Conservation (phyloP, 1,139 yeast species). For the Taphrina wiesneri region DNA sequence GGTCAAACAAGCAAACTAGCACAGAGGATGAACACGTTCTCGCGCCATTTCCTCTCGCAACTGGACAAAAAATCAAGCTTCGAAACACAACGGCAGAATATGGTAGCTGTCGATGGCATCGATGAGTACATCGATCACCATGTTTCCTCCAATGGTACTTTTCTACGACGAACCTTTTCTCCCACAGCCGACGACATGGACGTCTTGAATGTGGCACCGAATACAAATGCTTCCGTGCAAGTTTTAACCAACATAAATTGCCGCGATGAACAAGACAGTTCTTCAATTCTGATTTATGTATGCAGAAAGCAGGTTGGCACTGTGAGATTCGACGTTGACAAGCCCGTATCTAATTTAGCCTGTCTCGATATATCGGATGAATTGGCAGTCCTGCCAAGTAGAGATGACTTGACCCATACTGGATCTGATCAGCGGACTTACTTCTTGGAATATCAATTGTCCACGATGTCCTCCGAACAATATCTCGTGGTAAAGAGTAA, state of each 20-base stretch:
- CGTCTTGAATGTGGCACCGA: not conserved
- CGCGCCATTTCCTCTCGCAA: slow-evolving; percentile 51
- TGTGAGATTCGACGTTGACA: not conserved
- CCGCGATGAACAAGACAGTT: not conserved
- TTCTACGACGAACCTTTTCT: not conserved
- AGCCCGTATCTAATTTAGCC: not conserved
- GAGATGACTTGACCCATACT: not conserved
- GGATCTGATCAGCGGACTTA: slow-evolving; percentile 3
- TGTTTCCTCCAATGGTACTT: slow-evolving; percentile 29
- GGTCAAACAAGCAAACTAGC: slow-evolving; percentile 52
- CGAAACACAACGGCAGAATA: not conserved
- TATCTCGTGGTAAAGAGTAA: not conserved
- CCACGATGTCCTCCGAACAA: not conserved
- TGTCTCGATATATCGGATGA: not conserved
- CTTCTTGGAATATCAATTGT: not conserved
- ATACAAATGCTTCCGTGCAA: not conserved
- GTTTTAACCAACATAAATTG: not conserved
- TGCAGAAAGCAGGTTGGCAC: not conserved
- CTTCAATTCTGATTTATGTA: not conserved
- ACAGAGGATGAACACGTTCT: slow-evolving; percentile 61
- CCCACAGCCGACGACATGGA: not conserved
- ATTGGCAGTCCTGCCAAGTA: not conserved
- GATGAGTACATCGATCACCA: slow-evolving; percentile 9
- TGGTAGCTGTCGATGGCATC: not conserved
- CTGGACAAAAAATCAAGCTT: slow-evolving; percentile 40